Conservation (phyloP, 768 basidiomycete genomes). For the Lentinula sp. region DNA sequence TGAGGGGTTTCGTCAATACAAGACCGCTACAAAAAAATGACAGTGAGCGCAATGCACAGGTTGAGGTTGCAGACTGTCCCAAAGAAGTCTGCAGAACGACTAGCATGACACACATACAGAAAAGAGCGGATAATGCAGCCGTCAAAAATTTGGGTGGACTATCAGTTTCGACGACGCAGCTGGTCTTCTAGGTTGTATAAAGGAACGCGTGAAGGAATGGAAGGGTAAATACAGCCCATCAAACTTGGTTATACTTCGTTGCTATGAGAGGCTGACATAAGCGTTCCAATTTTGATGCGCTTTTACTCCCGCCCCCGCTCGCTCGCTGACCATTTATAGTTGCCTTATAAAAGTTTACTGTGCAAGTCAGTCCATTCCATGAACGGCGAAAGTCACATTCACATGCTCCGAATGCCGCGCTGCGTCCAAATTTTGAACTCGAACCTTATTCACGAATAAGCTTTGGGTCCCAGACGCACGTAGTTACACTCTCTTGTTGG, state of each 20-base stretch:
- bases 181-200: background rate
- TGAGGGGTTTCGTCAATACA: background rate
- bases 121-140: background rate
- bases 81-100: background rate
- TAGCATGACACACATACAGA: background rate
- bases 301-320: slow-evolving; percentile 27
- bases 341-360: too few relatives aligned
- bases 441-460: too few relatives aligned
- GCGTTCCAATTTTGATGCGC: slow-evolving; percentile 10
- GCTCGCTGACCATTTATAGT: too few relatives aligned
- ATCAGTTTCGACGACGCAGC: background rate
- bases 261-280: background rate
- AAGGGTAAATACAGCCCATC: background rate
- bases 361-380: too few relatives aligned
- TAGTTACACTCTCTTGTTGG: too few relatives aligned
- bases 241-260: background rate
- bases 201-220: slow-evolving; percentile 3
- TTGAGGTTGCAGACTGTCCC: background rate
- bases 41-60: background rate
- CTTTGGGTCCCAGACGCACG: too few relatives aligned
- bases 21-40: background rate
- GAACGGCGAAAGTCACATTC: too few relatives aligned
- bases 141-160: background rate
- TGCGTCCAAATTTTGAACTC: too few relatives aligned
- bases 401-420: too few relatives aligned